A percentile compares a stretch with the other conserved stretches of the same genome.
These are phyloP conservation scores for Lasiodiplodia theobromae DNA, from an alignment of 2,329 filamentous ascomycete genomes.

Conservation along the genomic window DNA sequence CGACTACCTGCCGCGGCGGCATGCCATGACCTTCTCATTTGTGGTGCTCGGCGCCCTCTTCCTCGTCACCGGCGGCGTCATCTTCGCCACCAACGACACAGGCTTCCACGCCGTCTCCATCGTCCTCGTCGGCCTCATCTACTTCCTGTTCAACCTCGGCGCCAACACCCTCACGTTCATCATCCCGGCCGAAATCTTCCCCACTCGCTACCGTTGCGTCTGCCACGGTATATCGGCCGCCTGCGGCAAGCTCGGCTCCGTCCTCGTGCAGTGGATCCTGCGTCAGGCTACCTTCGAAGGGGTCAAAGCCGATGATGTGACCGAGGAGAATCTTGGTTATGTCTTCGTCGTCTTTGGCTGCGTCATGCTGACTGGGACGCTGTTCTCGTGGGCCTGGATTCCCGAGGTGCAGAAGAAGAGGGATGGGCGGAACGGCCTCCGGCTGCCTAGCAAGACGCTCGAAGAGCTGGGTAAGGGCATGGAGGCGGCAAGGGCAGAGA, in stretches of 20 bases:
- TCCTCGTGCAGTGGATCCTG: constrained; percentile 52
- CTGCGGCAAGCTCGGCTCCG: constrained; percentile 60
- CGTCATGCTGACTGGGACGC: constrained; percentile 31
- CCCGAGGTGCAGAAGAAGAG: constrained; percentile 26
- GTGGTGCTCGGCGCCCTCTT: constrained; percentile 42
- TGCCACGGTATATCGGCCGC: constrained; percentile 63
- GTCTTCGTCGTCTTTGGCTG: constrained; percentile 31
- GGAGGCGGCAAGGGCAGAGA: constrained; percentile 6
- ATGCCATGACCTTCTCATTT: constrained; percentile 45
- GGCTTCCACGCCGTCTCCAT: constrained; percentile 38
- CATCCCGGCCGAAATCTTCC: constrained; percentile 64
- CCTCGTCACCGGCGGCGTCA: constrained; percentile 43
- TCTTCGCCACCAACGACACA: constrained; percentile 39
- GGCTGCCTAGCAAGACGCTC: constrained; percentile 25
- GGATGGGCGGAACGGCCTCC: constrained; percentile 20
- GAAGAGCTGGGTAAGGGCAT: constrained; percentile 27
- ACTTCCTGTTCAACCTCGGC: constrained; percentile 46
- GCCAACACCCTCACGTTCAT: constrained; percentile 48
- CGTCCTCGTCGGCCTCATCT: constrained; percentile 43
- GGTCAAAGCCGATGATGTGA: neutral
- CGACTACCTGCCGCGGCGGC: constrained; percentile 43
- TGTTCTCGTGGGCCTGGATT: constrained; percentile 32
- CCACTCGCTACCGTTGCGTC: constrained; percentile 61
- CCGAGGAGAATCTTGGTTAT: constrained; percentile 11
- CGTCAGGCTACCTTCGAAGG: neutral